A percentile compares a stretch with the other conserved stretches of the same genome.
phyloP scores from a whole-genome alignment of 75 land plant species.

The Pinus tabuliformis region DNA sequence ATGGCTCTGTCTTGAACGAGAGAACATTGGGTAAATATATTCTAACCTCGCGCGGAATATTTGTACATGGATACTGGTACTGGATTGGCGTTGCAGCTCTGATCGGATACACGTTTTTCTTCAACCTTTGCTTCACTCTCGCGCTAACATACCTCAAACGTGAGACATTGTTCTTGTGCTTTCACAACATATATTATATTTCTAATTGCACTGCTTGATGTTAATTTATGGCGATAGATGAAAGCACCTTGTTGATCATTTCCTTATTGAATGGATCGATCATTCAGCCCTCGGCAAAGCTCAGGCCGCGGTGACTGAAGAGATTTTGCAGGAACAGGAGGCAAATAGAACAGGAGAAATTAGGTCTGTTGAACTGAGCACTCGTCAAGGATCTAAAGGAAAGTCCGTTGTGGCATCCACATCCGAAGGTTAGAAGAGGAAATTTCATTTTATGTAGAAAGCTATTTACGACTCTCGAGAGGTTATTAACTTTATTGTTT shows the following conservation, averaged over 20 bases:
- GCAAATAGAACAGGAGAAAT: slow-evolving; percentile 30
- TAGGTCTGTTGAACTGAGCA: slow-evolving; percentile 5
- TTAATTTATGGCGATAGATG: too few species aligned
- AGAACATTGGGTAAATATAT: slow-evolving; percentile 17
- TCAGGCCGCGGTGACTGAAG: slow-evolving; percentile 64
- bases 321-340: slow-evolving; percentile 45
- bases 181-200: too few species aligned
- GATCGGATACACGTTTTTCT: slow-evolving; percentile 16
- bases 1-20: neutral
- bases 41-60: slow-evolving; percentile 18
- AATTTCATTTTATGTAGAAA: too few species aligned
- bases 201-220: too few species aligned
- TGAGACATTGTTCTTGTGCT: neutral
- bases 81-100: slow-evolving; percentile 25
- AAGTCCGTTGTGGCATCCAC: too few species aligned
- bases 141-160: slow-evolving; percentile 21
- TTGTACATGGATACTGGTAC: slow-evolving; percentile 20
- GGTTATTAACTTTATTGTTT: too few species aligned
- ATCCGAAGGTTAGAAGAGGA: too few species aligned
- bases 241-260: too few species aligned
- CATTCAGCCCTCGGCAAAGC: slow-evolving; percentile 70
- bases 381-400: neutral
- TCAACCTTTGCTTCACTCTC: slow-evolving; percentile 19
- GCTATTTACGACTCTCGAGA: too few species aligned
- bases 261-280: too few species aligned